Percentiles rank a stretch among this genome's conserved stretches.
These are phyloP conservation scores for Coniophora puteana DNA, from an alignment of 1,284 basidiomycete species.

Conservation along the genomic window DNA sequence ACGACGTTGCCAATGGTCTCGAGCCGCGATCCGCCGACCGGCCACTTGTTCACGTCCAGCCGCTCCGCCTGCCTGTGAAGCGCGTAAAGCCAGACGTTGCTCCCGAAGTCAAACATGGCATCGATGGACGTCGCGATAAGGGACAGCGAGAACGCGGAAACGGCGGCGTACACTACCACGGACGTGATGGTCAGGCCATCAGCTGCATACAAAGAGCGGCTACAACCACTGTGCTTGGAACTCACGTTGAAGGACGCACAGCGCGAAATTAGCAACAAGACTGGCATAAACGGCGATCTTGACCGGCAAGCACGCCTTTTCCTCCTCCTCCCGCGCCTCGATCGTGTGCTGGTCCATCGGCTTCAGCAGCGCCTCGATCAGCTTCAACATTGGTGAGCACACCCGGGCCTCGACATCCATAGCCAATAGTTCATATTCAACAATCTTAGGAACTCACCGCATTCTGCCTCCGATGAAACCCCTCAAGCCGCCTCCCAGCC, in stretches of 20 bases:
- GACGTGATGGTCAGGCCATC: conserved; percentile 6
- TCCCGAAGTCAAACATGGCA: conserved; percentile 88
- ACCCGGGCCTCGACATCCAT: conserved; percentile 5
- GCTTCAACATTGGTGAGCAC: conserved; percentile 34
- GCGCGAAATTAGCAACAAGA: conserved; percentile 69
- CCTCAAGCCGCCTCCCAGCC: conserved; percentile 59
- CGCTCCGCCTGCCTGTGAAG: conserved; percentile 72
- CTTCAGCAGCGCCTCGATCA: conserved; percentile 83
- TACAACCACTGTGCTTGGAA: conserved; percentile 7
- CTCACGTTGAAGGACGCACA: conserved; percentile 69
- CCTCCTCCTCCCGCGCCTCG: conserved; percentile 65
- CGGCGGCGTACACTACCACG: conserved; percentile 77
- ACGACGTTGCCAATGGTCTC: conserved; percentile 91
- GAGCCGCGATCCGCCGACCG: conserved; percentile 85
- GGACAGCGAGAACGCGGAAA: conserved; percentile 82
- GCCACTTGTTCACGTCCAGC: conserved; percentile 86
- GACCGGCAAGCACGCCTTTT: conserved; percentile 63
- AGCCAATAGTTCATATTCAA: conserved; percentile 6
- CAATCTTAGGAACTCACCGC: conserved; percentile 40
- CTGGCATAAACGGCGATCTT: conserved; percentile 88
- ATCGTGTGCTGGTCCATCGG: conserved; percentile 83
- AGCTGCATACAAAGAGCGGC: neutral
- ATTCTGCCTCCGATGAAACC: conserved; percentile 85
- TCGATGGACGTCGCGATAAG: conserved; percentile 90
- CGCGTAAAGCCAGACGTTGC: conserved; percentile 83